Evolutionary conservation across 352 stramenopile genomes (phyloP).

Genomic region (Phytophthora chlamydospora): DNA sequence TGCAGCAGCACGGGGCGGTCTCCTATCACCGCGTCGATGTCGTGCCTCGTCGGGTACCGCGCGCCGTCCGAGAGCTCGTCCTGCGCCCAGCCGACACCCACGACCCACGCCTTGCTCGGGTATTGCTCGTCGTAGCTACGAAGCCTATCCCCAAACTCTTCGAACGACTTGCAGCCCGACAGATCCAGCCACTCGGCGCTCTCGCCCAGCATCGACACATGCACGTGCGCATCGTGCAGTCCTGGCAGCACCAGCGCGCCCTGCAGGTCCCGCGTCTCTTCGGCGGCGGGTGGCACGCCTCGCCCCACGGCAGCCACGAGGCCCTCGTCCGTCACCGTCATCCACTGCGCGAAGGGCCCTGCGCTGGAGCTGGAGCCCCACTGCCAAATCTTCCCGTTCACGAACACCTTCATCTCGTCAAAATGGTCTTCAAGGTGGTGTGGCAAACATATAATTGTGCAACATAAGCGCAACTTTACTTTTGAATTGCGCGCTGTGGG

Average conservation of each 20-base stretch:
- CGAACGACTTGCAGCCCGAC: constrained; percentile 70
- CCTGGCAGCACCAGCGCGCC: constrained; percentile 81
- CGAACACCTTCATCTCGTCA: constrained; percentile 48
- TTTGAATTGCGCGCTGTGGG: neutral
- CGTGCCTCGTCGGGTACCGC: constrained; percentile 70
- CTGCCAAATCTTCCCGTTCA: constrained; percentile 81
- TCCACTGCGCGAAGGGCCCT: constrained; percentile 51
- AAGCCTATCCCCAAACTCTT: constrained; percentile 67
- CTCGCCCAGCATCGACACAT: constrained; percentile 86
- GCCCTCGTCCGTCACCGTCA: constrained; percentile 62
- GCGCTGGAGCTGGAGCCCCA: constrained; percentile 31
- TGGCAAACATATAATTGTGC: too few species aligned
- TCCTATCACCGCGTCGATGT: constrained; percentile 79
- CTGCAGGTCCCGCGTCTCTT: constrained; percentile 49
- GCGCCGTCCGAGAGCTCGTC: constrained; percentile 67
- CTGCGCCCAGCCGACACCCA: constrained; percentile 90
- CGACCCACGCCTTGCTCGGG: constrained; percentile 76
- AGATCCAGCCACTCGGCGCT: constrained; percentile 87
- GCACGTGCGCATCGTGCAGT: constrained; percentile 90
- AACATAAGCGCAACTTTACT: neutral
- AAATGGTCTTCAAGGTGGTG: neutral
- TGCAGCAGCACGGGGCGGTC: constrained; percentile 82
- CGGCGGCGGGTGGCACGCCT: constrained; percentile 16
- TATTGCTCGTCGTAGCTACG: constrained; percentile 61
- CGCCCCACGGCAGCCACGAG: constrained; percentile 45